Percentiles rank a stretch among this genome's conserved stretches.
phyloP scores from a whole-genome alignment of 768 basidiomycete genomes.

The Tulasnella calospora region DNA sequence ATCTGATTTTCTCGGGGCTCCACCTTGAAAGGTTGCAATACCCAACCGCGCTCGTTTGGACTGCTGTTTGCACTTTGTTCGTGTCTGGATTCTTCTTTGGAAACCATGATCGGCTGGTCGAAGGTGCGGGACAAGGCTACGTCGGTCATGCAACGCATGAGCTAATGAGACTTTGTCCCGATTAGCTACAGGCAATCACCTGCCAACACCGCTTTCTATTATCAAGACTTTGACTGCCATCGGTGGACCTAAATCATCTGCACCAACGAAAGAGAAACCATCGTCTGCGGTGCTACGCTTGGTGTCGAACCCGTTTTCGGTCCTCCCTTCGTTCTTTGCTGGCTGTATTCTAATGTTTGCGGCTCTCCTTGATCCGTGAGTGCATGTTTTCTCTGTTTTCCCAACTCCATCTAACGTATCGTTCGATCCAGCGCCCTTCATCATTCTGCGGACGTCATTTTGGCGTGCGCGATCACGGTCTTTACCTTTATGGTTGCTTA shows the following conservation, averaged over 20 bases:
- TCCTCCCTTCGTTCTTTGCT: constrained; percentile 16
- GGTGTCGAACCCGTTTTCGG: constrained; percentile 20
- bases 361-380: constrained; percentile 14
- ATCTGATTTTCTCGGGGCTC: not conserved
- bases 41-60: constrained; percentile 30
- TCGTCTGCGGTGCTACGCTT: constrained; percentile 14
- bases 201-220: constrained; percentile 16
- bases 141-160: not conserved
- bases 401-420: not conserved
- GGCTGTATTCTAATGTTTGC: constrained; percentile 1
- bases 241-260: not conserved
- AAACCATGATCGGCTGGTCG: constrained; percentile 40
- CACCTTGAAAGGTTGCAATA: constrained; percentile 9
- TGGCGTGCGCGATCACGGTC: constrained; percentile 70
- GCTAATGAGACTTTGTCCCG: not conserved
- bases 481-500: constrained; percentile 82
- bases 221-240: constrained; percentile 21
- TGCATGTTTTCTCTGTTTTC: not conserved
- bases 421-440: constrained; percentile 47
- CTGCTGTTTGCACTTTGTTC: constrained; percentile 27
- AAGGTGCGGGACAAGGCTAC: constrained; percentile 31
- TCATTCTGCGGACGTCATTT: constrained; percentile 70
- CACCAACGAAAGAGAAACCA: not conserved
- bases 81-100: constrained; percentile 35
- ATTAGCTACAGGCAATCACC: constrained; percentile 7